Evolutionary conservation across 768 basidiomycete genomes (phyloP).

Genomic region (Mycena indigotica): DNA sequence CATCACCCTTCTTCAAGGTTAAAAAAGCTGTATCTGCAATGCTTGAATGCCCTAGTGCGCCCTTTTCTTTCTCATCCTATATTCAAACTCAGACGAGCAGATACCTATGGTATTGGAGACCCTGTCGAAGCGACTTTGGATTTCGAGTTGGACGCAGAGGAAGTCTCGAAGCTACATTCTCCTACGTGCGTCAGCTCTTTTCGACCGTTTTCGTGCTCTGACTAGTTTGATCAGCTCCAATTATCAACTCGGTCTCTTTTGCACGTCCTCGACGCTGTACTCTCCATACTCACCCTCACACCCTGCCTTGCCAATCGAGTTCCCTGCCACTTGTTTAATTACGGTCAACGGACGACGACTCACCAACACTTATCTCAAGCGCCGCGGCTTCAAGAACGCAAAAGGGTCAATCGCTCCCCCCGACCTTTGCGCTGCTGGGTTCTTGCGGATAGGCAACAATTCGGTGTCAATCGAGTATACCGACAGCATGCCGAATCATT

Average conservation of each 20-base stretch:
- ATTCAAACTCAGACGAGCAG: constrained; percentile 34
- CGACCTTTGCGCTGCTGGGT: constrained; percentile 30
- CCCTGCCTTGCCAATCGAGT: constrained; percentile 58
- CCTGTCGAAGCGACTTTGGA: constrained; percentile 45
- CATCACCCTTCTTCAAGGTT: constrained; percentile 54
- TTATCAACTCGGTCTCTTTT: constrained; percentile 65
- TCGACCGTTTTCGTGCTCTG: too few relatives aligned
- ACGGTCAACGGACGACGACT: constrained; percentile 54
- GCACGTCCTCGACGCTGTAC: constrained; percentile 61
- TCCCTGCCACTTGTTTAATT: constrained; percentile 66
- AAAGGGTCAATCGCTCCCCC: constrained; percentile 69
- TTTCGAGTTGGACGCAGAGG: constrained; percentile 49
- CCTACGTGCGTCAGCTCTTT: background rate
- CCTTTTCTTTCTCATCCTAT: background rate
- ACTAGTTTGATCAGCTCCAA: constrained; percentile 48
- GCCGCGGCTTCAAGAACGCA: constrained; percentile 75
- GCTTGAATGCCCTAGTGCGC: constrained; percentile 40
- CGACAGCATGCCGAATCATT: constrained; percentile 45
- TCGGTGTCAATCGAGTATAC: constrained; percentile 61
- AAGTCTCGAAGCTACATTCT: constrained; percentile 28
- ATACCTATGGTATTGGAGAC: constrained; percentile 54
- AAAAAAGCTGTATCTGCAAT: constrained; percentile 50
- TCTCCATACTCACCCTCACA: constrained; percentile 37
- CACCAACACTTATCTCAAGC: constrained; percentile 51
- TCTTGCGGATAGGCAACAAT: constrained; percentile 35